phyloP scores from a whole-genome alignment of 441 rosid genomes.

The Eutrema salsugineum region DNA sequence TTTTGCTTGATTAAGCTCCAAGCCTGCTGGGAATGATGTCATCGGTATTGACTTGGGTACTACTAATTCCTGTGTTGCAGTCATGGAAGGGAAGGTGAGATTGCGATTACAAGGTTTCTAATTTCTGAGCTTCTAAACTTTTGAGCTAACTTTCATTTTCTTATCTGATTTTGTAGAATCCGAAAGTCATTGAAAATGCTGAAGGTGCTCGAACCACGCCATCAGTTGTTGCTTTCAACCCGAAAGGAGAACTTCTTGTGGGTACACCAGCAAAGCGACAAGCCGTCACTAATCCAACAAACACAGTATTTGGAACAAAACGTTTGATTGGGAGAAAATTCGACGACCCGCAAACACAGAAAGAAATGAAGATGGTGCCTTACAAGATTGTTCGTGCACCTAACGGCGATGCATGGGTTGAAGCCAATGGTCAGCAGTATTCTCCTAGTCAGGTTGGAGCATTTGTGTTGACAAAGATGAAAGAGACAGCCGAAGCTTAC shows the following conservation, averaged over 20 bases:
- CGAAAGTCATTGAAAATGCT: slow-evolving; percentile 86
- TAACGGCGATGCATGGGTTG: slow-evolving; percentile 95
- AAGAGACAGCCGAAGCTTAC: slow-evolving; percentile 83
- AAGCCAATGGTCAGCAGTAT: slow-evolving; percentile 77
- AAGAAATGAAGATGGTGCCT: slow-evolving; percentile 96
- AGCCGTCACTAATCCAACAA: slow-evolving; percentile 87
- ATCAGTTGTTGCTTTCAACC: slow-evolving; percentile 80
- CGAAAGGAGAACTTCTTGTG: slow-evolving; percentile 76
- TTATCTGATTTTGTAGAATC: slow-evolving; percentile 40
- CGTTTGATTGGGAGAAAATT: slow-evolving; percentile 78
- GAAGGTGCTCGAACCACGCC: slow-evolving; percentile 93
- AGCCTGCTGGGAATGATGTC: slow-evolving; percentile 80
- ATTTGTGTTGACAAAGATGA: slow-evolving; percentile 79
- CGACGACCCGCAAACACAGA: slow-evolving; percentile 80
- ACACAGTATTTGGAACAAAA: slow-evolving; percentile 77
- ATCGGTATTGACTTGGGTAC: slow-evolving; percentile 97
- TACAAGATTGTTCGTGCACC: slow-evolving; percentile 85
- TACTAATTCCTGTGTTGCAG: slow-evolving; percentile 92
- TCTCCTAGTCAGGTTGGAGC: slow-evolving; percentile 93
- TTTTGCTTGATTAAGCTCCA: slow-evolving; percentile 44
- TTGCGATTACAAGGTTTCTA: not conserved
- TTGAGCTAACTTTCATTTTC: not conserved
- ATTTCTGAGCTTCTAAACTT: not conserved
- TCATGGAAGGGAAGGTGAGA: slow-evolving; percentile 94
- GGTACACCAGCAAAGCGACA: slow-evolving; percentile 96